These are phyloP conservation scores for Trichaptum fuscoviolaceum DNA, from an alignment of 768 basidiomycete species.

Conservation along the genomic window DNA sequence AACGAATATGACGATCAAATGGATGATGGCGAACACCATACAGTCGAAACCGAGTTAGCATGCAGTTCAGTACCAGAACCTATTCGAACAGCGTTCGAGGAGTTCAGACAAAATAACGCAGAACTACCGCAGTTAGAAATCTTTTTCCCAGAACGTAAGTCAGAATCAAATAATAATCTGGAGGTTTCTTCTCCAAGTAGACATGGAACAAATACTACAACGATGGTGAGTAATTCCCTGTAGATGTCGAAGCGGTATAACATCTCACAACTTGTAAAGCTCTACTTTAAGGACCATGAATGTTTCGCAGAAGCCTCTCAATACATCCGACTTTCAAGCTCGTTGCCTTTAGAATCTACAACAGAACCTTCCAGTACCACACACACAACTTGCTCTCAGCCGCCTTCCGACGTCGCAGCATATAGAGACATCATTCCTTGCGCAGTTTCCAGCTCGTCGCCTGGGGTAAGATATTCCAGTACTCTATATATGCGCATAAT, in stretches of 20 bases:
- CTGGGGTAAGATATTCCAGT: not conserved
- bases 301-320: not conserved
- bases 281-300: not conserved
- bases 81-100: no score
- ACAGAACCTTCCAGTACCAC: not conserved
- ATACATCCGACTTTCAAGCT: not conserved
- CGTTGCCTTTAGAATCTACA: not conserved
- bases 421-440: not conserved
- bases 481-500: not conserved
- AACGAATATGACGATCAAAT: no score
- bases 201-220: not conserved
- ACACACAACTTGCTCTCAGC: no score
- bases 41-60: no score
- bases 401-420: not conserved
- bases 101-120: no score
- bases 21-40: no score
- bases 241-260: not conserved
- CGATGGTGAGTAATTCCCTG: not conserved
- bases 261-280: not conserved
- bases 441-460: not conserved
- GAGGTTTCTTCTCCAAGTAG: no score
- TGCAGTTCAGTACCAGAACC: no score
- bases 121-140: no score
- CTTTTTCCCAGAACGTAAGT: no score
- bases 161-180: no score